Percentiles rank a stretch among this genome's conserved stretches.
Conservation (phyloP, 2,329 filamentous ascomycete genomes). For the Colletotrichum gloeosporioides region DNA sequence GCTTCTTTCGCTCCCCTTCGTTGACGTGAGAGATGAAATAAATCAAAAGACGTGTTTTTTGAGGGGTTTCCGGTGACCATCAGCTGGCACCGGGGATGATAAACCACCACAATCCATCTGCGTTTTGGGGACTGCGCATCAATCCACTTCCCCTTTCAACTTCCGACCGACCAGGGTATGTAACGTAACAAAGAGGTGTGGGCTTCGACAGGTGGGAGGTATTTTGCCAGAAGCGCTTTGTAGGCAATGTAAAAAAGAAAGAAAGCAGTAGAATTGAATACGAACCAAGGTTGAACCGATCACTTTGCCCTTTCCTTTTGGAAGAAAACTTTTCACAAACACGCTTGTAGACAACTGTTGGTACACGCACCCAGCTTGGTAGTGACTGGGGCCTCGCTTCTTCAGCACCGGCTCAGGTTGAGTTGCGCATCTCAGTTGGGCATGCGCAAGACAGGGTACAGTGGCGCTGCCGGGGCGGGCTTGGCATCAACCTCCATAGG, state of each 20-base stretch:
- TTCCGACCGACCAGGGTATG: constrained; percentile 21
- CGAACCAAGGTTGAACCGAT: constrained; percentile 18
- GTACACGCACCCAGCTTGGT: constrained; percentile 1
- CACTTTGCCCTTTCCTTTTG: constrained; percentile 10
- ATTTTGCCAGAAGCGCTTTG: constrained; percentile 10
- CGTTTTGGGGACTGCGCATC: constrained; percentile 14
- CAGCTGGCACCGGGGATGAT: neutral
- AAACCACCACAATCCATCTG: constrained; percentile 11
- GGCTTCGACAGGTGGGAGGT: constrained; percentile 9
- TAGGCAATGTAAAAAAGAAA: constrained; percentile 1
- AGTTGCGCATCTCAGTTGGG: constrained; percentile 31
- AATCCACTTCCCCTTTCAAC: constrained; percentile 16
- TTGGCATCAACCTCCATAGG: constrained; percentile 23
- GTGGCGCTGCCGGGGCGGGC: constrained; percentile 21
- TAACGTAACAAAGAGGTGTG: constrained; percentile 14
- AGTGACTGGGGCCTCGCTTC: neutral
- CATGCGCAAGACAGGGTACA: constrained; percentile 47
- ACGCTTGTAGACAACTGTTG: constrained; percentile 19
- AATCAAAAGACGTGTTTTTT: constrained; percentile 9
- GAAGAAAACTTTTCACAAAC: constrained; percentile 7
- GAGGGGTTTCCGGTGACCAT: neutral
- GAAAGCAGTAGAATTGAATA: constrained; percentile 18
- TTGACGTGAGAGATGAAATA: neutral
- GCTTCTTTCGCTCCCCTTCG: neutral
- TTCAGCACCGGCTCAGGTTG: neutral